Evolutionary conservation across 2,329 filamentous ascomycete species (phyloP).

Genomic region (Pseudopithomyces chartarum): DNA sequence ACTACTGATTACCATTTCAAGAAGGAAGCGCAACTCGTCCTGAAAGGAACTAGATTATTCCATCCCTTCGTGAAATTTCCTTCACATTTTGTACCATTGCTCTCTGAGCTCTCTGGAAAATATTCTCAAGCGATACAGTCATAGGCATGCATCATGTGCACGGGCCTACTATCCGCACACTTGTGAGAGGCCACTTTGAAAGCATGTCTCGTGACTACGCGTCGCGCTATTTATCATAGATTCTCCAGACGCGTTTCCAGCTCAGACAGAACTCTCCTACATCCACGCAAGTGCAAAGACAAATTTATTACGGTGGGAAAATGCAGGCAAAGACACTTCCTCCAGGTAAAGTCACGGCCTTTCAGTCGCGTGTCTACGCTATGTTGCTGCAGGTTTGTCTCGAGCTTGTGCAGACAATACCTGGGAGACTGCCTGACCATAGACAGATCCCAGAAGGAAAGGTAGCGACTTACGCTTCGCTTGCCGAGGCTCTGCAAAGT

Average conservation of each 20-base stretch:
- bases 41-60: too few species aligned
- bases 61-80: too few species aligned
- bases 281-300: not conserved
- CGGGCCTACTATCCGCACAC: not conserved
- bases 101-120: too few species aligned
- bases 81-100: too few species aligned
- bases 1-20: too few species aligned
- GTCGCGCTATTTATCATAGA: conserved; percentile 10
- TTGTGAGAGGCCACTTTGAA: conserved; percentile 36
- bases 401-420: not conserved
- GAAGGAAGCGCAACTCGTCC: too few species aligned
- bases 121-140: too few species aligned
- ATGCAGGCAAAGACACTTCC: conserved; percentile 22
- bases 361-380: conserved; percentile 63
- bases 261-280: not conserved
- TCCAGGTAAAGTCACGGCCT: conserved; percentile 37
- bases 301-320: not conserved
- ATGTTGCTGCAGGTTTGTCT: conserved; percentile 65
- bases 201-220: conserved; percentile 40
- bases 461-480: conserved; percentile 77
- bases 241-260: not conserved
- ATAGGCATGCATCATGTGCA: not conserved
- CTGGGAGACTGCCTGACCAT: not conserved
- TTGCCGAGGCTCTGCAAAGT: conserved; percentile 70
- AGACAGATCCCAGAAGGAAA: conserved; percentile 68